Evolutionary conservation across 2,329 filamentous ascomycete genomes (phyloP), one percentile per base, ranked within the genome.

Genomic region (Aspergillus quadrilineatus): DNA sequence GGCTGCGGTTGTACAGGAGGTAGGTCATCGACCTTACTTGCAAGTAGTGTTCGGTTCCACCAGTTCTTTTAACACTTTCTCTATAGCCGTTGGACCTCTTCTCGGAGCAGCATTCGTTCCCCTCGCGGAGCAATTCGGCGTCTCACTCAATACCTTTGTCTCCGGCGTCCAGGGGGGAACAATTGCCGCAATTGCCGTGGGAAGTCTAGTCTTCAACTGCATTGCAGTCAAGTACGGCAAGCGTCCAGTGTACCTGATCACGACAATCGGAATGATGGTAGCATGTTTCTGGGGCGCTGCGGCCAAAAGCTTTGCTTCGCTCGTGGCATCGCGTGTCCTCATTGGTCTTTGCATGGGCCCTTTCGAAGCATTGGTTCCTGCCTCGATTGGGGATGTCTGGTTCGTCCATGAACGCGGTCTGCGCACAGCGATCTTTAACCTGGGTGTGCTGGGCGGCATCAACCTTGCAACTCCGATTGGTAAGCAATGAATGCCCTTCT

Each of bases 331-430:
- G 14, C 65, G 73, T 14, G 71, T 71, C 6, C 55, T 75, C 2
- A 67, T 67, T 57, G 73, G 73, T 6, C 63, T 73, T 12, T 73
- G 71, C 51, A 75, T 75, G 71, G 71, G 73, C 4, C 73, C 73
- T 0, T 67, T 75, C 61, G 73, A 76, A 48, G 72, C 73, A 0
- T 63, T 77, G 12, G 66, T 78, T 14, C 71, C 70, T 1, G 73
- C 75, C 8, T 74, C 73, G 0, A 76, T 78, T 58, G 68, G 69
- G 1, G 75, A 77, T 65, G 67, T 77, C 17, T 77, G 73, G 69
- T 77, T 75, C 53, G 73, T 77, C n/a, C 75, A 78, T 60, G 74
- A 78, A 57, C 67, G 75, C 51, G 75, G 75, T 0, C 72, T 70
- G 46, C 66, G 73, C 10, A 73, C 69, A 26, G 72, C 73, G 9